Conservation (phyloP, 768 basidiomycete genomes). For the Mycena sanguinolenta region DNA sequence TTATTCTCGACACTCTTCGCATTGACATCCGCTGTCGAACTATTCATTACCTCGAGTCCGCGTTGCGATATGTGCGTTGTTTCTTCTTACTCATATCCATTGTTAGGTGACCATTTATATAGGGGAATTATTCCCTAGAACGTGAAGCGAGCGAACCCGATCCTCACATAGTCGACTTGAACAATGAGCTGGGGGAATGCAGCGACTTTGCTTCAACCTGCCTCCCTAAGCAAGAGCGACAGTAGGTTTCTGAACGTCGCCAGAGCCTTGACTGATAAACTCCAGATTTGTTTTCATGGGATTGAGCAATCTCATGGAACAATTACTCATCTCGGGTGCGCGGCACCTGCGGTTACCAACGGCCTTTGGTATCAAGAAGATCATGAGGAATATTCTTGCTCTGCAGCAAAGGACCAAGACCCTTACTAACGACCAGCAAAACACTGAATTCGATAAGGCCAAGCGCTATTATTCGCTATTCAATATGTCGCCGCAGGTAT, state of each 20-base stretch:
- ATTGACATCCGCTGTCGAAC: constrained; percentile 89
- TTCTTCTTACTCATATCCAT: constrained; percentile 21
- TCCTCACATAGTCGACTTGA: constrained; percentile 88
- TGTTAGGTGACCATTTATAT: constrained; percentile 26
- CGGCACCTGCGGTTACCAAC: constrained; percentile 79
- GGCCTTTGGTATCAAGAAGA: constrained; percentile 84
- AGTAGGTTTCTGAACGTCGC: constrained; percentile 59
- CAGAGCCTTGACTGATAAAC: constrained; percentile 25
- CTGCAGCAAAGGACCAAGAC: constrained; percentile 93
- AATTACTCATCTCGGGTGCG: constrained; percentile 82
- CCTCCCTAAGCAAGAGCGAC: constrained; percentile 73
- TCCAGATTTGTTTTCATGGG: constrained; percentile 90
- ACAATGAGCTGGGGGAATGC: constrained; percentile 80
- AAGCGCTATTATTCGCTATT: constrained; percentile 89
- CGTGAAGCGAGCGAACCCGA: constrained; percentile 93
- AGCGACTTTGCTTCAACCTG: constrained; percentile 77
- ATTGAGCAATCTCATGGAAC: constrained; percentile 87
- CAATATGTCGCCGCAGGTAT: constrained; percentile 77
- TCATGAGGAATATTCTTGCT: constrained; percentile 89
- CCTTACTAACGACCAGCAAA: constrained; percentile 69
- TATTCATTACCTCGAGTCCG: constrained; percentile 84
- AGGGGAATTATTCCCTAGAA: constrained; percentile 90
- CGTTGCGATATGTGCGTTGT: constrained; percentile 77
- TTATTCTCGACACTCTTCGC: constrained; percentile 89
- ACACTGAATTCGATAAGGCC: constrained; percentile 80